Percentiles rank a stretch among this genome's conserved stretches.
Evolutionary conservation across 2,329 filamentous ascomycete genomes (phyloP).

Genomic region (Diplodia corticola): DNA sequence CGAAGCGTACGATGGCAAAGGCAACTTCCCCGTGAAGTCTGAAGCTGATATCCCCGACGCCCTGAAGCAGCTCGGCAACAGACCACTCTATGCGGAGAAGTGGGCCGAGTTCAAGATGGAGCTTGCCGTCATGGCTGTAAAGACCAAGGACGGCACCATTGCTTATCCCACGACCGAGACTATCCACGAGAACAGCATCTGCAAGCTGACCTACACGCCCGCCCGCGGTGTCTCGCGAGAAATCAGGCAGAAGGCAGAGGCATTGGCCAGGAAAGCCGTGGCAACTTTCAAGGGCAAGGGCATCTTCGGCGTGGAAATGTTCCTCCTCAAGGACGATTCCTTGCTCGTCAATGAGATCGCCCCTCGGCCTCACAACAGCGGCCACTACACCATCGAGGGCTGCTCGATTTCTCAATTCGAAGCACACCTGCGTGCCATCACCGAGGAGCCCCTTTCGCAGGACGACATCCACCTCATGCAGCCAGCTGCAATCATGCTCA

Average conservation of each 20-base stretch:
- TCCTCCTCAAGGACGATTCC: conserved; percentile 67
- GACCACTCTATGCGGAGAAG: conserved; percentile 84
- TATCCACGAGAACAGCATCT: conserved; percentile 91
- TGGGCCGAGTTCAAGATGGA: conserved; percentile 85
- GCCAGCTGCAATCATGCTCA: conserved; percentile 71
- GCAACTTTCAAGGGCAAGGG: conserved; percentile 81
- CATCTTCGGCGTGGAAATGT: conserved; percentile 96
- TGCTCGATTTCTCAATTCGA: conserved; percentile 89
- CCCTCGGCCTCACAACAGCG: conserved; percentile 83
- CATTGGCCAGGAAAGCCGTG: conserved; percentile 77
- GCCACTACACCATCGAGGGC: conserved; percentile 93
- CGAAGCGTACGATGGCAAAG: conserved; percentile 88
- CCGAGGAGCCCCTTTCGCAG: conserved; percentile 61
- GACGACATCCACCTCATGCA: conserved; percentile 58
- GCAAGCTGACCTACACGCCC: conserved; percentile 87
- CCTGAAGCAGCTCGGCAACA: conserved; percentile 62
- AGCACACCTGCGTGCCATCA: conserved; percentile 81
- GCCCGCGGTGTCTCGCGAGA: conserved; percentile 67
- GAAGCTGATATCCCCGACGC: conserved; percentile 65
- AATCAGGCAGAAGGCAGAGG: conserved; percentile 66
- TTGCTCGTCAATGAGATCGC: conserved; percentile 86
- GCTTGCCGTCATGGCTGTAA: conserved; percentile 90
- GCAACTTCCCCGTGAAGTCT: conserved; percentile 66
- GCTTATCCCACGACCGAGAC: conserved; percentile 93
- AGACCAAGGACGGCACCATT: conserved; percentile 72